Evolutionary conservation across 768 basidiomycete species (phyloP).

Genomic region (Gyrodon lividus): DNA sequence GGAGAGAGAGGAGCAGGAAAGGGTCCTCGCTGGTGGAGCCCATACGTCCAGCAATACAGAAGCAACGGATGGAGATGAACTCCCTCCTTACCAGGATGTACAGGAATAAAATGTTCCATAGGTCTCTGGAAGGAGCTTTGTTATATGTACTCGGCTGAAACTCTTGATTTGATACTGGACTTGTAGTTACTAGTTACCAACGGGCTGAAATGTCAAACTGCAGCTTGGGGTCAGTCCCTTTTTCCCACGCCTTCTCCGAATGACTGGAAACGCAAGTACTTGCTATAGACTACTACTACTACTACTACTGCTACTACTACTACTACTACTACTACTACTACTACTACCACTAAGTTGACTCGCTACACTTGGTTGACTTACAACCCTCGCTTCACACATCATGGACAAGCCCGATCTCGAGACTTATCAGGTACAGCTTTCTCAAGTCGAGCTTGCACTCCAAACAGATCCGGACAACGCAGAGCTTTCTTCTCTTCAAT

Average conservation of each 20-base stretch:
- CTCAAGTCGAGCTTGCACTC: slow-evolving; percentile 84
- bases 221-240: too few species aligned
- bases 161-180: too few species aligned
- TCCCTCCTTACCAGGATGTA: slow-evolving; percentile 46
- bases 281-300: too few species aligned
- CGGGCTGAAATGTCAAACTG: too few species aligned
- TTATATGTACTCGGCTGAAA: too few species aligned
- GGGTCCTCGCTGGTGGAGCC: slow-evolving; percentile 34
- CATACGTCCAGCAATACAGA: slow-evolving; percentile 21
- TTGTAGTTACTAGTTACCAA: too few species aligned
- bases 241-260: too few species aligned
- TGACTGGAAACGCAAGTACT: too few species aligned
- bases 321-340: too few species aligned
- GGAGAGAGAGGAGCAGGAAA: slow-evolving; percentile 68
- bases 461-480: slow-evolving; percentile 69
- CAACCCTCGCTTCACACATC: neutral
- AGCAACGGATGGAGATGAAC: slow-evolving; percentile 34
- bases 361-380: neutral
- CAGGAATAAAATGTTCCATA: slow-evolving; percentile 10
- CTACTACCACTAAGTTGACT: too few species aligned
- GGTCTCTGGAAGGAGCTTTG: neutral
- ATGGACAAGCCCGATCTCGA: slow-evolving; percentile 74
- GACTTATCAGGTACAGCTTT: slow-evolving; percentile 85
- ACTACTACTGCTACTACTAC: too few species aligned
- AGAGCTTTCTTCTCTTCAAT: slow-evolving; percentile 70